Base-by-base conservation (phyloP, 2,329 filamentous ascomycete species). In the Purpureocillium takamizusanense region DNA sequence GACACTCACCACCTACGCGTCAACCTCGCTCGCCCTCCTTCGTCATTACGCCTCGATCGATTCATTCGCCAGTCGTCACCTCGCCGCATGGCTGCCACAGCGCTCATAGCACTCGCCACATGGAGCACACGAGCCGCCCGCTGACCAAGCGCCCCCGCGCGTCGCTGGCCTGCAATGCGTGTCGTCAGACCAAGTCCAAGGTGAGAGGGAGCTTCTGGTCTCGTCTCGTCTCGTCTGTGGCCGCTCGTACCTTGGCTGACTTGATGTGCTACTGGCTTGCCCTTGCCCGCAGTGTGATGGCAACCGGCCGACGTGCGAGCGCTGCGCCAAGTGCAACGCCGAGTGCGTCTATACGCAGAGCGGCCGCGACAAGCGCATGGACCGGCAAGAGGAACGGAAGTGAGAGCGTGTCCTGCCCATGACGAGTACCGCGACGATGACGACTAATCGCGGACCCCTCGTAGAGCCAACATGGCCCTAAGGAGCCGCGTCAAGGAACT, bases 121-220 rank as follows among this genome's bases (percentile, higher is more conserved):
- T 48, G 46, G 35, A 48, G 13, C 37, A 40, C 14, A 28, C 31
- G 30, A 37, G 30, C 33, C 46, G 45, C 29, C 46, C 47, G 4
- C 31, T 53, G 32, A 44, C 42, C n/a, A 51, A 42, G 36, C 42
- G 50, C 15, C 42, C 44, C 11, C 40, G 50, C 30, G 50, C 48
- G 13, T 42, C 45, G 14, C 42, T 47, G 18, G 50, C 50, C 13
- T 52, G 50, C 39, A 47, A 46, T 36, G 32, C 38, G 2, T 52
- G 50, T 32, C 38, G 48, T 25, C 44, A 46, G 29, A 48, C 45
- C 28, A 52, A 52, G 41, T 50, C 48, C 35, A 52, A 48, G 40
- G 50, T 52, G 37, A 36, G 39, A 25, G n/a, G n/a, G n/a, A n/a
- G n/a, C n/a, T n/a, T n/a, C n/a, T n/a, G n/a, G n/a, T n/a, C n/a